Conservation (phyloP, 116 monocot species). For the Thalassia testudinum region DNA sequence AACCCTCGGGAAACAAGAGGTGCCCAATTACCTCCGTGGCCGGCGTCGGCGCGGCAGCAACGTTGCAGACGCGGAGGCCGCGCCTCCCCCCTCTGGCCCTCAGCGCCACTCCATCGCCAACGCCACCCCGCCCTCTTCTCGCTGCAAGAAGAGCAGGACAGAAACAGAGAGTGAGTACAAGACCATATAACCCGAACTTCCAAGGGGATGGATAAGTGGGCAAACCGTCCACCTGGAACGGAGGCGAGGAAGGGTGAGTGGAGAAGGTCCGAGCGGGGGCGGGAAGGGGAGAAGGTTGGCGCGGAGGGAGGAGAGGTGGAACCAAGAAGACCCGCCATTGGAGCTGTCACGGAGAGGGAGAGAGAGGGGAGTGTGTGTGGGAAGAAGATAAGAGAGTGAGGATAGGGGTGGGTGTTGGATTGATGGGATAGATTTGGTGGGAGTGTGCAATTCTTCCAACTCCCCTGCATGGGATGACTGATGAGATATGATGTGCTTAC, state of each 20-base stretch:
- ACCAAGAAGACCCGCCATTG: constrained; percentile 15
- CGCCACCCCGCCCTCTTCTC: neutral
- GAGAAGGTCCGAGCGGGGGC: neutral
- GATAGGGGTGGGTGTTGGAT: neutral
- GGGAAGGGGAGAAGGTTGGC: constrained; percentile 8
- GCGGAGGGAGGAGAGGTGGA: constrained; percentile 8
- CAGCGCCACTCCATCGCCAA: neutral
- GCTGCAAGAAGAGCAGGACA: neutral
- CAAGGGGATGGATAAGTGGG: neutral
- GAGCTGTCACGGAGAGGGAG: neutral
- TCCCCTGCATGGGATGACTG: too few species aligned
- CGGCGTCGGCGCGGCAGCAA: constrained; percentile 19
- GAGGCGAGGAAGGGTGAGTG: constrained; percentile 9
- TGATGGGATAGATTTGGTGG: too few species aligned
- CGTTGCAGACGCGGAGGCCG: constrained; percentile 29
- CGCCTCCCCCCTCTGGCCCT: constrained; percentile 1
- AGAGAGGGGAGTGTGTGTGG: neutral
- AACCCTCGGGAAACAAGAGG: too few species aligned
- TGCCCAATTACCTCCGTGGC: too few species aligned
- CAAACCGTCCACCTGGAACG: constrained; percentile 1
- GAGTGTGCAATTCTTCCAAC: too few species aligned
- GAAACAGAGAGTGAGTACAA: too few species aligned
- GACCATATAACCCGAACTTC: neutral
- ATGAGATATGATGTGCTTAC: too few species aligned
- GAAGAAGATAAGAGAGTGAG: neutral